A percentile compares a stretch with the other conserved stretches of the same genome.
Evolutionary conservation across 345 rosid species (phyloP).

Genomic region (Acer yangbiense): DNA sequence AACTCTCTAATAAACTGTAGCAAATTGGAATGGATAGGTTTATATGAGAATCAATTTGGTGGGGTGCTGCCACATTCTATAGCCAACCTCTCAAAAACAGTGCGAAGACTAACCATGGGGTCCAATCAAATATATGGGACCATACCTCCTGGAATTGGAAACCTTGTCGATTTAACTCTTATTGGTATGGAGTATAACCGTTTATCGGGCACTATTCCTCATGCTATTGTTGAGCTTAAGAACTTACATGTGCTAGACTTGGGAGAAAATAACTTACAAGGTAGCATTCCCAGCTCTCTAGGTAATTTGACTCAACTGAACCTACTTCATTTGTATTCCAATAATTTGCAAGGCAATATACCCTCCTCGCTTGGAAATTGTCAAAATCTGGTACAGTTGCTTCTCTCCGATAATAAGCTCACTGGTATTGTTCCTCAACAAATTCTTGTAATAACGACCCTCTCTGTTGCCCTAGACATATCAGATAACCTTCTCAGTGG

Average conservation of each 20-base stretch:
- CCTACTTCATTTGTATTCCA: background rate
- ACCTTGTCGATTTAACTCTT: conserved; percentile 14
- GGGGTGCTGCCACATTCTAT: conserved; percentile 2
- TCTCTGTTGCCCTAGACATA: too few species aligned
- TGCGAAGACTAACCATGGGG: too few species aligned
- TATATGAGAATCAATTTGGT: background rate
- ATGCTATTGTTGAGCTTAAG: background rate
- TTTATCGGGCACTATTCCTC: conserved; percentile 11
- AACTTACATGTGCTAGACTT: background rate
- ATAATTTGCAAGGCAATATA: conserved; percentile 20
- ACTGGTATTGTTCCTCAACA: too few species aligned
- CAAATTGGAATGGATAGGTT: background rate
- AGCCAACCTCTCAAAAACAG: conserved; percentile 21
- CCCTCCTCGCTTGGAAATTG: conserved; percentile 19
- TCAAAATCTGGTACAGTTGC: too few species aligned
- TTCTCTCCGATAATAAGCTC: too few species aligned
- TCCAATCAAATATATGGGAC: background rate
- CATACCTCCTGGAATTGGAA: conserved; percentile 17
- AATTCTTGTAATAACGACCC: too few species aligned
- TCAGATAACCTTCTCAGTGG: conserved; percentile 13
- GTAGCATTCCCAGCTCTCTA: conserved; percentile 9
- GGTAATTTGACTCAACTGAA: background rate
- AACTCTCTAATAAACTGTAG: conserved; percentile 10
- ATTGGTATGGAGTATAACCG: background rate
- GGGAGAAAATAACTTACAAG: conserved; percentile 2